phyloP scores from a whole-genome alignment of 140 eudicot genomes.

The Bidens hawaiensis region DNA sequence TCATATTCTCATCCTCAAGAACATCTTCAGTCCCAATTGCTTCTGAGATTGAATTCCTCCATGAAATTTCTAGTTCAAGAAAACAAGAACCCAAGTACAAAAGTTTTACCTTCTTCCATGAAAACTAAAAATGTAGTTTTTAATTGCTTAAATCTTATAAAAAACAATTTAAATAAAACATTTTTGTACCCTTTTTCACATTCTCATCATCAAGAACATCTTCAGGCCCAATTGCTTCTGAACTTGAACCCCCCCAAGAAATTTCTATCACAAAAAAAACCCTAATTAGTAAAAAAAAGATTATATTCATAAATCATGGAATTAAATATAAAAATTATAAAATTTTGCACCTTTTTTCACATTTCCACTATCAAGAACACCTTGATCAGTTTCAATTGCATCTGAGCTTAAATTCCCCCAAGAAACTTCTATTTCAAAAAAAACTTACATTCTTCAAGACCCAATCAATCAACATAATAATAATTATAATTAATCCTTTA shows the following conservation, averaged over 20 bases:
- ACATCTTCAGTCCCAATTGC: conserved; percentile 18
- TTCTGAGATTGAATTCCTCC: conserved; percentile 19
- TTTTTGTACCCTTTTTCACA: too few species aligned
- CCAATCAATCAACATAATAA: neutral
- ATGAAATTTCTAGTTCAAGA: conserved; percentile 27
- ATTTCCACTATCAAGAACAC: conserved; percentile 1
- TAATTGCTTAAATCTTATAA: too few species aligned
- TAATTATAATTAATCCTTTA: too few species aligned
- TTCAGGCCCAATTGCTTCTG: conserved; percentile 17
- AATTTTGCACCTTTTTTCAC: conserved; percentile 7
- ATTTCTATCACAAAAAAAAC: conserved; percentile 13
- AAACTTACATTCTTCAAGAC: neutral
- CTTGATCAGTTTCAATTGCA: conserved; percentile 13
- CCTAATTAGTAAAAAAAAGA: conserved; percentile 5
- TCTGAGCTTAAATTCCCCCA: conserved; percentile 11
- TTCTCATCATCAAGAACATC: conserved; percentile 5
- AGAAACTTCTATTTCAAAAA: neutral
- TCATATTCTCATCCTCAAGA: neutral
- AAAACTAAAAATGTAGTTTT: too few species aligned
- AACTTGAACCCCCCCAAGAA: conserved; percentile 9
- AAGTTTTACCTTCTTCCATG: neutral
- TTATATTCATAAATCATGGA: conserved; percentile 22
- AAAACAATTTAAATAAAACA: too few species aligned
- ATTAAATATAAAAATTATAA: neutral
- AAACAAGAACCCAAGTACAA: neutral